Base-by-base conservation (phyloP, 2,329 filamentous ascomycete species). In the Ophiostoma sp. region DNA sequence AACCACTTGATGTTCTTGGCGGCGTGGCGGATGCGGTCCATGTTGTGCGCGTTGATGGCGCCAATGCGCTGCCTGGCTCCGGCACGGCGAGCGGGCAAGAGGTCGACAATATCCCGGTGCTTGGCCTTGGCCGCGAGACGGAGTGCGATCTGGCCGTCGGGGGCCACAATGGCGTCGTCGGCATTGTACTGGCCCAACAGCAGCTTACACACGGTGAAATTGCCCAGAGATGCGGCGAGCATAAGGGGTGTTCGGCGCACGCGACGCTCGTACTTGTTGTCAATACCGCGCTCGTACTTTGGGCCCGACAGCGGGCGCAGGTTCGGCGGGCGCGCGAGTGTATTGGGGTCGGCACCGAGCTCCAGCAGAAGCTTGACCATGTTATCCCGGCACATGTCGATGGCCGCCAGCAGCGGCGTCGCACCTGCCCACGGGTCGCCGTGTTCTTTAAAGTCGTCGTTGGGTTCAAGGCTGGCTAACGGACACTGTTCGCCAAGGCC, bases 141-240 rank as follows among this genome's bases (percentile, higher is more conserved):
- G 17, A 84, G 75, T 0, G 83, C 82, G 0, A 80, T 77, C 68
- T 82, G 79, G 0, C 82, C 83, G 68, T 83, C 81, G 4, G 81
- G 80, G 0, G 82, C 81, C 10, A 84, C 76, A 5, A 82, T 68
- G 1, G 76, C 74, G 73, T 84, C 82, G 72, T 83, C 78, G 15
- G 82, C 82, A 23, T 76, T 75, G 31, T 79, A 79, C 15, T 79
- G 77, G 23, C 81, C 77, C 66, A 80, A 75, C 15, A 84, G 75
- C 0, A 83, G 74, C 72, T 76, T 79, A 41, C 81, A 82, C 4
- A 84, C 71, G 3, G 79, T 76, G 3, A 83, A 72, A 11, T 79
- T 77, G 1, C 82, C 83, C 0, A 72, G 70, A 33, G 76, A 75
- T 0, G 83, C 81, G 2, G 83, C 83, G 0, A 79, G 74, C 78